Conservation (phyloP, 257 asterid genomes). For the Haberlea rhodopensis region DNA sequence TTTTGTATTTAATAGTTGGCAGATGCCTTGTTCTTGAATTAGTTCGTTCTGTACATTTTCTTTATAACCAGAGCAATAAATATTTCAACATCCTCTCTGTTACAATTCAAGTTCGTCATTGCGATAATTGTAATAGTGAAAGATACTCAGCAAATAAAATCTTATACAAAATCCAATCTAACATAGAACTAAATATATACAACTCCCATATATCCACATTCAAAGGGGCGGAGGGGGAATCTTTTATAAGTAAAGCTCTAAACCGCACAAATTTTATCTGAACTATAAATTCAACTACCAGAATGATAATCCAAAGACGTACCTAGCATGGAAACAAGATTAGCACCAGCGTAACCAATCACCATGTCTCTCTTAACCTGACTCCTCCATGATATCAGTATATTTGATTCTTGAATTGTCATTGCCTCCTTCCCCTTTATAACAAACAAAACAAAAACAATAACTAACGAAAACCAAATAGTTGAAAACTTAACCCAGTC, state of each 20-base stretch:
- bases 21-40: too few relatives aligned
- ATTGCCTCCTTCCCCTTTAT: too few relatives aligned
- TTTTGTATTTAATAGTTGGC: too few relatives aligned
- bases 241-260: conserved; percentile 1
- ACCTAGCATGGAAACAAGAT: conserved; percentile 63
- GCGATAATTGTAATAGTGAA: too few relatives aligned
- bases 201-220: background rate
- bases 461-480: conserved; percentile 2
- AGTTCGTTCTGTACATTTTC: too few relatives aligned
- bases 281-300: conserved; percentile 2
- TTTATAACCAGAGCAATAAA: too few relatives aligned
- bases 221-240: conserved; percentile 8
- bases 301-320: too few relatives aligned
- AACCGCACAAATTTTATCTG: background rate
- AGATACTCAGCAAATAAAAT: background rate
- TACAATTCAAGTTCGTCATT: too few relatives aligned
- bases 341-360: conserved; percentile 40
- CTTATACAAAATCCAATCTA: background rate
- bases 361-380: conserved; percentile 37
- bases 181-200: background rate
- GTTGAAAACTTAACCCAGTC: too few relatives aligned
- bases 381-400: conserved; percentile 34
- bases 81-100: too few relatives aligned
- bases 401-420: conserved; percentile 51
- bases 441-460: too few relatives aligned